Evolutionary conservation across 176 grass and related monocot species (phyloP).

Genomic region (Aegilops sharonensis): DNA sequence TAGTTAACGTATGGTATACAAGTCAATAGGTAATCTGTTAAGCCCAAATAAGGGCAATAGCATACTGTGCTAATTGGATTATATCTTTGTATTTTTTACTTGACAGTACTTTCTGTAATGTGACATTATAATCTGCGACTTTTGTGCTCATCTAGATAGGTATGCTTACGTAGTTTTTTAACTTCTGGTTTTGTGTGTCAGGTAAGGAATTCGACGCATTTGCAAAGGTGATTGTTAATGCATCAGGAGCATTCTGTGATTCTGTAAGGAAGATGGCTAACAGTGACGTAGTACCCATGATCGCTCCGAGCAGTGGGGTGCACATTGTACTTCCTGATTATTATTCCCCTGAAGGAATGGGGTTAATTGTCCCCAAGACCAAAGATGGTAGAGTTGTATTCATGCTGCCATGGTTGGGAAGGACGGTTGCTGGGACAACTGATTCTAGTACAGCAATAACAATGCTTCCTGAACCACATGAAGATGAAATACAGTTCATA

Average conservation of each 20-base stretch:
- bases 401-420: constrained; percentile 97
- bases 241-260: constrained; percentile 90
- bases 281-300: constrained; percentile 62
- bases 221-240: constrained; percentile 83
- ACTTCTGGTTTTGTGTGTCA: constrained; percentile 34
- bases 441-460: constrained; percentile 78
- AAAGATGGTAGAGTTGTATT: constrained; percentile 97
- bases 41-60: not conserved
- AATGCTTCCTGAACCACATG: constrained; percentile 96
- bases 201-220: constrained; percentile 81
- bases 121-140: not conserved
- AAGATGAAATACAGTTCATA: constrained; percentile 99
- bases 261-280: constrained; percentile 86
- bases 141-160: not conserved
- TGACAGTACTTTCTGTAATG: not conserved
- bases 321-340: constrained; percentile 98
- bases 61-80: not conserved
- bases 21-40: not conserved
- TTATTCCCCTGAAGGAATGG: constrained; percentile 92
- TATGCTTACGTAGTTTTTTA: constrained; percentile 10
- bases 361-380: constrained; percentile 95
- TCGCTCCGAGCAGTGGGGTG: constrained; percentile 82
- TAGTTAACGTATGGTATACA: not conserved
- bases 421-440: constrained; percentile 81
- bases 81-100: not conserved